Evolutionary conservation across 352 stramenopile genomes (phyloP).

Genomic region (Phytophthora cryptogea): DNA sequence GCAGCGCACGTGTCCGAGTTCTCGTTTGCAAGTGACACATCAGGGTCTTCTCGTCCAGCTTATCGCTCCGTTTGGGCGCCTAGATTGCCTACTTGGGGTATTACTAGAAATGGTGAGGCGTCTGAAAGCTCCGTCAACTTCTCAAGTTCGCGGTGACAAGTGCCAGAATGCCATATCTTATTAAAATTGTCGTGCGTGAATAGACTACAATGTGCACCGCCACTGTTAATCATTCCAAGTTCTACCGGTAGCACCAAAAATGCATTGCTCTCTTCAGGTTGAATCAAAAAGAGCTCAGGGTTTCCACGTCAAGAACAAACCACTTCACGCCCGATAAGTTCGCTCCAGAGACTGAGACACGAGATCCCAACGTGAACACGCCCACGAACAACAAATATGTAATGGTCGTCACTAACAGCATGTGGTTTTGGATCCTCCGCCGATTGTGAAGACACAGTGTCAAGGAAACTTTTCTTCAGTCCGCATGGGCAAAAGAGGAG

Average conservation of each 20-base stretch:
- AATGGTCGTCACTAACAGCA: conserved; percentile 1
- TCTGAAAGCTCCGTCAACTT: neutral
- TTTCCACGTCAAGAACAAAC: neutral
- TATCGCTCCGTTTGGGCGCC: neutral
- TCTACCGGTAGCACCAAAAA: too few species aligned
- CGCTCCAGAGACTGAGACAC: neutral
- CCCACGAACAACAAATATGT: neutral
- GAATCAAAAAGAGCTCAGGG: too few species aligned
- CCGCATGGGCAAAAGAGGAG: conserved; percentile 26
- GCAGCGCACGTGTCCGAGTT: conserved; percentile 11
- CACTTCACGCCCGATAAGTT: conserved; percentile 6
- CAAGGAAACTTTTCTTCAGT: conserved; percentile 11
- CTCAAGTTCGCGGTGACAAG: neutral
- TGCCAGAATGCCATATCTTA: too few species aligned
- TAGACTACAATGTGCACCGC: neutral
- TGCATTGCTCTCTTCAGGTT: too few species aligned
- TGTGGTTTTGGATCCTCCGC: neutral
- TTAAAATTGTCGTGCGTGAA: too few species aligned
- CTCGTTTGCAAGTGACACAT: conserved; percentile 7
- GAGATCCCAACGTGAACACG: neutral
- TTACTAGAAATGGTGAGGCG: neutral
- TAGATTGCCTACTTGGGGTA: neutral
- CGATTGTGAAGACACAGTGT: neutral
- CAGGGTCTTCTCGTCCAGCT: neutral
- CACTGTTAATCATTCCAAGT: too few species aligned